Evolutionary conservation across 192 early-diverging fungal genomes (phyloP).

Genomic region (Funneliformis mosseae): DNA sequence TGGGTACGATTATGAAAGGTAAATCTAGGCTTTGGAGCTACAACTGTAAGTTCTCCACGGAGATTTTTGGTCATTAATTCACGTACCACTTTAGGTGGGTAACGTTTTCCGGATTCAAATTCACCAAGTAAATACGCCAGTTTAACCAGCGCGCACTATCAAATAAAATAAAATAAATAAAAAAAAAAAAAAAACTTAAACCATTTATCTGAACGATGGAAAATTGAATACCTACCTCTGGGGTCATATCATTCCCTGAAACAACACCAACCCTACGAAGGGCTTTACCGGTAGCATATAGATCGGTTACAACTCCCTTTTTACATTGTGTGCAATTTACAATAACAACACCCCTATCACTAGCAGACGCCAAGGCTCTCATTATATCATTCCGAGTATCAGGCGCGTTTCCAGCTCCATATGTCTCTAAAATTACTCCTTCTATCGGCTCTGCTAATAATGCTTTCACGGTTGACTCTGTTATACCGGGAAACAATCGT

Average conservation of each 20-base stretch:
- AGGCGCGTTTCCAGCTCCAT: constrained; percentile 96
- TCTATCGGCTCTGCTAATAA: constrained; percentile 84
- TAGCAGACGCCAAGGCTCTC: constrained; percentile 80
- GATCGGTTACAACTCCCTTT: constrained; percentile 84
- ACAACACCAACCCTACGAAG: constrained; percentile 80
- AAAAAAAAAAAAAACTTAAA: constrained; percentile 21
- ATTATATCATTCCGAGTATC: constrained; percentile 85
- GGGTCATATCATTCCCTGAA: constrained; percentile 93
- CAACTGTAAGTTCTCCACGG: constrained; percentile 89
- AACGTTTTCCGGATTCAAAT: constrained; percentile 32
- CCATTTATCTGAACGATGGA: too few relatives aligned
- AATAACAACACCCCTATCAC: constrained; percentile 91
- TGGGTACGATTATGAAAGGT: constrained; percentile 66
- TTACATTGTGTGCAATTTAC: constrained; percentile 95
- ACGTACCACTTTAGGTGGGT: constrained; percentile 71
- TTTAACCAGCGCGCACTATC: constrained; percentile 89
- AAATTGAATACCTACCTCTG: constrained; percentile 54
- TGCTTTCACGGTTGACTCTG: constrained; percentile 79
- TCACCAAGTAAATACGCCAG: constrained; percentile 90
- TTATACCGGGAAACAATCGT: constrained; percentile 94
- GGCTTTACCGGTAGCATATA: constrained; percentile 89
- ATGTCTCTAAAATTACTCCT: constrained; percentile 95
- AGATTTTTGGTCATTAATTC: constrained; percentile 81
- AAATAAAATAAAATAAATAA: constrained; percentile 28
- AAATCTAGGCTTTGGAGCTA: constrained; percentile 65